phyloP scores from a whole-genome alignment of 2,329 filamentous ascomycete genomes.

The Aspergillus hortae region DNA sequence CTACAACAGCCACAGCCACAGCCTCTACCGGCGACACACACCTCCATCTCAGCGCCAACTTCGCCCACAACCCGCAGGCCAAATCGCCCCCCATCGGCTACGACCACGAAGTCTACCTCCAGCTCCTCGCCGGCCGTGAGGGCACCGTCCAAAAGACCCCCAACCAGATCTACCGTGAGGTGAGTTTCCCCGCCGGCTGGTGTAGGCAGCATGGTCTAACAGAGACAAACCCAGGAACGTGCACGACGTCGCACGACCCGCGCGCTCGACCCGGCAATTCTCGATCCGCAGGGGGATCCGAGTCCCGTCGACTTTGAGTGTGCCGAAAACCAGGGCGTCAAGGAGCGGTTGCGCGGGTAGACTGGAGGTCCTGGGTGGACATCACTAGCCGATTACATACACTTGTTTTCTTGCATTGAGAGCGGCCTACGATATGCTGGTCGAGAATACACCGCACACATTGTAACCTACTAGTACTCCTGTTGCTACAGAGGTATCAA shows the following conservation, averaged over 20 bases:
- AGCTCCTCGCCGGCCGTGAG: conserved; percentile 20
- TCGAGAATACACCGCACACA: too few relatives aligned
- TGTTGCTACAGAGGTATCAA: neutral
- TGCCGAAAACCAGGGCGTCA: conserved; percentile 18
- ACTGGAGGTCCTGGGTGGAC: neutral
- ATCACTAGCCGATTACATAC: too few relatives aligned
- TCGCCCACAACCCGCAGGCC: conserved; percentile 10
- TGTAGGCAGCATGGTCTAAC: neutral
- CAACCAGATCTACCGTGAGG: conserved; percentile 30
- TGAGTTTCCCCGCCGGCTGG: conserved; percentile 6
- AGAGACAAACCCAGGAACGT: conserved; percentile 20
- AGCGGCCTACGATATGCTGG: too few relatives aligned
- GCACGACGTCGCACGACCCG: conserved; percentile 18
- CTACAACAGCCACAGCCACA: conserved; percentile 41
- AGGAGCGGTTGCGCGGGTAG: conserved; percentile 7
- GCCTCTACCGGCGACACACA: too few relatives aligned
- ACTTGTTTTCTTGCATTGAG: too few relatives aligned
- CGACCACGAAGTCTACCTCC: conserved; percentile 30
- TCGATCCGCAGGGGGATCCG: conserved; percentile 21
- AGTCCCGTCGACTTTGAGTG: conserved; percentile 27
- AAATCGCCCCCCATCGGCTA: conserved; percentile 22
- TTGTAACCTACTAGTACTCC: neutral
- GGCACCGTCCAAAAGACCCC: conserved; percentile 21
- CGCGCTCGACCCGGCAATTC: conserved; percentile 27
- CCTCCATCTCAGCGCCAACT: conserved; percentile 47